phyloP scores from a whole-genome alignment of 2,329 filamentous ascomycete genomes.

The Pseudogymnoascus sp. region DNA sequence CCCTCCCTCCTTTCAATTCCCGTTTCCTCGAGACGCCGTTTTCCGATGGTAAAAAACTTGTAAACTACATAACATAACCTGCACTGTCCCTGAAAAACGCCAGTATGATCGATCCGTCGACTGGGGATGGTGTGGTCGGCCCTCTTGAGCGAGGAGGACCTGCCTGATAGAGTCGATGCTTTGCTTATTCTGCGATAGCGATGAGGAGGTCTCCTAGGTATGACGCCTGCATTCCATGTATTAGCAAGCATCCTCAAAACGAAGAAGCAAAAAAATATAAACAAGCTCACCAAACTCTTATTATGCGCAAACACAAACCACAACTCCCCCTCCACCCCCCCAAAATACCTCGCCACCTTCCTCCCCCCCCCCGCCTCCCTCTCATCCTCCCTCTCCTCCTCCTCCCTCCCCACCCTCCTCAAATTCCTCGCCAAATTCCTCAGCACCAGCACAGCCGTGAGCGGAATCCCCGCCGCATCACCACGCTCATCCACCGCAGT shows the following conservation, averaged over 20 bases:
- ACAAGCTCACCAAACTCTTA: conserved; percentile 42
- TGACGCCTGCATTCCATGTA: background rate
- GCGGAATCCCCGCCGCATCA: conserved; percentile 67
- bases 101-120: background rate
- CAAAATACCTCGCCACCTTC: conserved; percentile 60
- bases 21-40: background rate
- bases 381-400: conserved; percentile 39
- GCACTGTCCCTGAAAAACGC: background rate
- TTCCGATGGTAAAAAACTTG: background rate
- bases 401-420: conserved; percentile 51
- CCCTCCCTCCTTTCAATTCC: background rate
- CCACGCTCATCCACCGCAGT: conserved; percentile 46
- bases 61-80: background rate
- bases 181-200: background rate
- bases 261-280: background rate
- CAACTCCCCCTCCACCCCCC: conserved; percentile 53
- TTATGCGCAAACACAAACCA: conserved; percentile 66
- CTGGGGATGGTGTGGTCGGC: background rate
- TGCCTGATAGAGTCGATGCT: background rate
- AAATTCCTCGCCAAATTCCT: conserved; percentile 67
- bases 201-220: background rate
- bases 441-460: conserved; percentile 67
- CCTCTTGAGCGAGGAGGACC: background rate
- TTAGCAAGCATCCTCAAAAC: background rate
- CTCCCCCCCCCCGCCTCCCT: conserved; percentile 44